phyloP scores from a whole-genome alignment of 768 basidiomycete species.

The Tubosaeta brunneosetosa region DNA sequence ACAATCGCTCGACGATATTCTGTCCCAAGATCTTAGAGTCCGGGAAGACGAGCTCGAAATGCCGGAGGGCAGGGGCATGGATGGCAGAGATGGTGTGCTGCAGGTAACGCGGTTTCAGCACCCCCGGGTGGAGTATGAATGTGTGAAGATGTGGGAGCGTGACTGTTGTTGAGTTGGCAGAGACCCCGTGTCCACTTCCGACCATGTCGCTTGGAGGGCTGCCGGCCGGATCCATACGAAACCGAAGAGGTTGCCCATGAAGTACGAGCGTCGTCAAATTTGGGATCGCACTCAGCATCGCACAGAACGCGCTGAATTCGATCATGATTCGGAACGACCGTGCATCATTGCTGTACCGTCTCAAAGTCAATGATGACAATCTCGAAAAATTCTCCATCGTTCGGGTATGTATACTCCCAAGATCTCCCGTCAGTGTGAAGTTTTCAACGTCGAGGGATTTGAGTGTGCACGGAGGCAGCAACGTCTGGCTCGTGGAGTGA shows the following conservation, averaged over 20 bases:
- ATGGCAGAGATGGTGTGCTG: slow-evolving; percentile 28
- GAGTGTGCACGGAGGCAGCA: slow-evolving; percentile 11
- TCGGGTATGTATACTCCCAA: slow-evolving; percentile 10
- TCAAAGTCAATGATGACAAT: slow-evolving; percentile 24
- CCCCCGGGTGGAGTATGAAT: slow-evolving; percentile 27
- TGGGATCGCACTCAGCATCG: slow-evolving; percentile 21
- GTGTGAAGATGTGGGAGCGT: slow-evolving; percentile 27
- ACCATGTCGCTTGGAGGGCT: not conserved
- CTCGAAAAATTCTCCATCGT: slow-evolving; percentile 16
- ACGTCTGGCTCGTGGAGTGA: not conserved
- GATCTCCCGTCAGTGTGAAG: slow-evolving; percentile 21
- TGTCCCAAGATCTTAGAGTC: slow-evolving; percentile 28
- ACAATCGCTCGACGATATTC: slow-evolving; percentile 22
- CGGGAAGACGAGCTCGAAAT: slow-evolving; percentile 31
- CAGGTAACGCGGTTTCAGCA: slow-evolving; percentile 30
- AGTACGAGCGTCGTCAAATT: slow-evolving; percentile 23
- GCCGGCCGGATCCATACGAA: slow-evolving; percentile 15
- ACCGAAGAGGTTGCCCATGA: slow-evolving; percentile 27
- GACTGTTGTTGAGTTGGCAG: slow-evolving; percentile 3
- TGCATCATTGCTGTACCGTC: slow-evolving; percentile 25
- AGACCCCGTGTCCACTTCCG: not conserved
- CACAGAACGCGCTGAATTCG: slow-evolving; percentile 24
- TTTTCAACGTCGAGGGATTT: slow-evolving; percentile 29
- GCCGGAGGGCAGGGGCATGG: slow-evolving; percentile 26
- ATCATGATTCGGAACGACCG: slow-evolving; percentile 28